Base-by-base conservation (phyloP, 176 grass and related monocot genomes). In the Cenchrus americanus region DNA sequence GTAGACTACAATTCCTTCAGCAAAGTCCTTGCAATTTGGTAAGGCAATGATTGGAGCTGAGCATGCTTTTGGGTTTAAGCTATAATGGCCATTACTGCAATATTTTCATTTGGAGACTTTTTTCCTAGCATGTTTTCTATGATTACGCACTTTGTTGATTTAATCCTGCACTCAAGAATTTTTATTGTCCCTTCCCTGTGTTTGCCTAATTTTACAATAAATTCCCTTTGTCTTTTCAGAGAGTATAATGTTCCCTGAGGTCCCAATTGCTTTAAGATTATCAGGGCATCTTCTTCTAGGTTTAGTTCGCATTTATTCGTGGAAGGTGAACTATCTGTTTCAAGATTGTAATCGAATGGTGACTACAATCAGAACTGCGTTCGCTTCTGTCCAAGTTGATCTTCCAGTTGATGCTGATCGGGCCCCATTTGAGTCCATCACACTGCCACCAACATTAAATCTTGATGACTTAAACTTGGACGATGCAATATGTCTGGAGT, bases 201-300 rank as follows among this genome's bases (percentile, higher is more conserved):
- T 21, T 34, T 51, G 13, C 8, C 13, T 51, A 24, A 17, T 75
- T 10, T 59, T 68, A 43, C 85, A 75, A 70, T 69, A 23, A 66
- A 24, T 37, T 6, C 1, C 54, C 48, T 78, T 24, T 82, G 7
- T 51, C 49, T 89, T 81, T 58, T 14, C 84, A 89, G 93, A 96
- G 13, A 92, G 43, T 54, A 92, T 99, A 73, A 91, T 99, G 82
- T 93, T 87, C 57, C 96, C 96, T 8, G 91, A 96, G 71, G 89
- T 87, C 27, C 96, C 96, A 7, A 90, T 99, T 81, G 91, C 96
- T 73, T 82, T 99, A 60, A 87, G 96, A 90, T 52, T 96, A 76
- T 95, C 96, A 48, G 96, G 91, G 32, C 96, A 99, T 83, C 91
- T 99, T 79, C 88, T 99, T 73, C 86, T 96, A 13, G 96, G 96